Conservation (phyloP, 176 grass and related monocot species). For the Ensete glaucum region DNA sequence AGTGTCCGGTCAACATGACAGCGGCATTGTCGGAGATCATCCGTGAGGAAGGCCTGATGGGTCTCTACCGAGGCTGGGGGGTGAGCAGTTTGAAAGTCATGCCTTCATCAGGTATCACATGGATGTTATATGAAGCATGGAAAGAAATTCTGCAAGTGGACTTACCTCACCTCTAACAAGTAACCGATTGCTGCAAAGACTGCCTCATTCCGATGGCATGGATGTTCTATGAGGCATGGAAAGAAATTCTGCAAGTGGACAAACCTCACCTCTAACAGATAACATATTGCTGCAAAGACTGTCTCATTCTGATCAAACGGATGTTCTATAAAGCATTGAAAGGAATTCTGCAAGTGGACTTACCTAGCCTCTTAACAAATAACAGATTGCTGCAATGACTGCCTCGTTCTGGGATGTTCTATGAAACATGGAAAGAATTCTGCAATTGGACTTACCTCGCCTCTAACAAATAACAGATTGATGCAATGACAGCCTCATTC, state of each 20-base stretch:
- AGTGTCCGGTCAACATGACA: constrained; percentile 59
- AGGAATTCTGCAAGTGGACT: constrained; percentile 43
- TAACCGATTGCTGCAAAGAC: too few relatives aligned
- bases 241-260: constrained; percentile 52
- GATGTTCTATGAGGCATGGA: constrained; percentile 97
- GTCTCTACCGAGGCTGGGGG: constrained; percentile 69
- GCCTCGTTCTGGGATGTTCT: constrained; percentile 47
- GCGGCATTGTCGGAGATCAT: constrained; percentile 57
- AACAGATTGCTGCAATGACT: neutral
- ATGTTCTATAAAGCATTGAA: constrained; percentile 97
- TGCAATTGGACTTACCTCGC: constrained; percentile 19
- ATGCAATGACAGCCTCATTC: neutral
- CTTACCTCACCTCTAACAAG: too few relatives aligned
- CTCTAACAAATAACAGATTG: neutral
- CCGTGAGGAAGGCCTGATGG: constrained; percentile 48
- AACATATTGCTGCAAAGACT: too few relatives aligned
- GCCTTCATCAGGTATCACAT: constrained; percentile 80
- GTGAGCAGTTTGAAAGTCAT: constrained; percentile 86
- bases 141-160: constrained; percentile 61
- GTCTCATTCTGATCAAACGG: constrained; percentile 22
- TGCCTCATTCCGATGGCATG: constrained; percentile 18
- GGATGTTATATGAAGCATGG: constrained; percentile 96
- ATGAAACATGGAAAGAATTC: constrained; percentile 88
- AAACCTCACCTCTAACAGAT: too few relatives aligned
- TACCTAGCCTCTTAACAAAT: neutral